Percentiles rank a stretch among this genome's conserved stretches.
These are phyloP conservation scores for Leishmania arabica DNA, from an alignment of 208 protist species.

Conservation along the genomic window DNA sequence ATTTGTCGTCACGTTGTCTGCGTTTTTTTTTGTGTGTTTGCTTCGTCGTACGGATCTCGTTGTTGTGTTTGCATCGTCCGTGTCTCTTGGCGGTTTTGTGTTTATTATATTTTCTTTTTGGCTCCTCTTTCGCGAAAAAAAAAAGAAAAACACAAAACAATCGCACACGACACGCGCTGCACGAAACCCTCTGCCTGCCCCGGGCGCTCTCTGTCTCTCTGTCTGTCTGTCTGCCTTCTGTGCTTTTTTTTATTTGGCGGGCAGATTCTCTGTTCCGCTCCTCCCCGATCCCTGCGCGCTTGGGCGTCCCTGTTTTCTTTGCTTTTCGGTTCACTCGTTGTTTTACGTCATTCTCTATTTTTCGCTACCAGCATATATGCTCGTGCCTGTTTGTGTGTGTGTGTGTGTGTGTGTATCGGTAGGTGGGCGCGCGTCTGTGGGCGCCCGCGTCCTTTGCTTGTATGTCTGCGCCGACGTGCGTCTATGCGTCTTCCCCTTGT, in stretches of 20 bases:
- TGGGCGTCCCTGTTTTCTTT: not conserved
- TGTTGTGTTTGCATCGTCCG: not conserved
- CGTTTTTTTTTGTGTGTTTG: not conserved
- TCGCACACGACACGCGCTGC: not conserved
- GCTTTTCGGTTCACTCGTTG: not conserved
- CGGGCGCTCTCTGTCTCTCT: not conserved
- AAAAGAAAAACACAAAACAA: not conserved
- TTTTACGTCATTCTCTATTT: not conserved
- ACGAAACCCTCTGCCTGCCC: not conserved
- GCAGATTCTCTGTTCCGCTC: not conserved
- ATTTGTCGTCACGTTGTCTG: too few species aligned
- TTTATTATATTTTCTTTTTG: too few species aligned
- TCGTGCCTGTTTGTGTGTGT: not conserved
- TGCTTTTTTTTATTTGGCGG: not conserved
- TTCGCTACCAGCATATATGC: not conserved
- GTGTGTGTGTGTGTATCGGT: too few species aligned
- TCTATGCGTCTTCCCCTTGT: too few species aligned
- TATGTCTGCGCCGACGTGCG: not conserved
- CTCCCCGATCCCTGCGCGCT: not conserved
- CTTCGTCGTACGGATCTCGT: not conserved
- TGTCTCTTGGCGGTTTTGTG: not conserved
- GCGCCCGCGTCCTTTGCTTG: not conserved
- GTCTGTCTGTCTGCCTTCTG: not conserved
- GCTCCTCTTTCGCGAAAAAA: too few species aligned
- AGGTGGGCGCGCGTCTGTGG: not conserved